Conservation (phyloP, 2,329 filamentous ascomycete species). For the Cordyceps javanica region DNA sequence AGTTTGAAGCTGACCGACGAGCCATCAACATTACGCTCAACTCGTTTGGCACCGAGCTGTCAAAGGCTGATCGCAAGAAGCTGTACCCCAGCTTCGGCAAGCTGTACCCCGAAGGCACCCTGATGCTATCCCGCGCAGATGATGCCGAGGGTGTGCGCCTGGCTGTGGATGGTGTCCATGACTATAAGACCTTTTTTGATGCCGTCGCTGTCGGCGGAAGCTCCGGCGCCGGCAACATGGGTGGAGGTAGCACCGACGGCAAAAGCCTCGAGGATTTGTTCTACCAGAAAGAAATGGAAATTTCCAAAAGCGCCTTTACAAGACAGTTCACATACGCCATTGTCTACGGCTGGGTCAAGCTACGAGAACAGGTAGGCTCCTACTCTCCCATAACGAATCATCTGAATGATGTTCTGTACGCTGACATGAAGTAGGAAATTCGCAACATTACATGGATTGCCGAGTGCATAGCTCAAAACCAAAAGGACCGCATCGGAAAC, state of each 20-base stretch:
- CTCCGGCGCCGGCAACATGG: conserved; percentile 75
- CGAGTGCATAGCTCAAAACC: conserved; percentile 98
- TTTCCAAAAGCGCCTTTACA: conserved; percentile 91
- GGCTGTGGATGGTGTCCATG: conserved; percentile 84
- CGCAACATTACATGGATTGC: conserved; percentile 99
- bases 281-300: conserved; percentile 99
- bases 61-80: conserved; percentile 91
- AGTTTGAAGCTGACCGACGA: conserved; percentile 93
- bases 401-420: conserved; percentile 20
- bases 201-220: conserved; percentile 71
- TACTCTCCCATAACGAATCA: neutral
- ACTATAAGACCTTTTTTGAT: conserved; percentile 96
- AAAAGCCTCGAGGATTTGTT: conserved; percentile 96
- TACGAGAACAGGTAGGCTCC: conserved; percentile 81
- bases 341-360: conserved; percentile 95
- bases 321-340: conserved; percentile 92
- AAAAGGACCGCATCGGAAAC: conserved; percentile 97
- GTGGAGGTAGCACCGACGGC: conserved; percentile 69
- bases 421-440: conserved; percentile 66
- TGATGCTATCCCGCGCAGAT: conserved; percentile 92
- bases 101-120: conserved; percentile 86
- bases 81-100: conserved; percentile 89
- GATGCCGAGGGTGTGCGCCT: conserved; percentile 90
- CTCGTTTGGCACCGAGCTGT: conserved; percentile 93
- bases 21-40: conserved; percentile 99